A percentile compares a stretch with the other conserved stretches of the same genome.
Evolutionary conservation across 2,329 filamentous ascomycete genomes (phyloP).

Genomic region (Beauveria sp.): DNA sequence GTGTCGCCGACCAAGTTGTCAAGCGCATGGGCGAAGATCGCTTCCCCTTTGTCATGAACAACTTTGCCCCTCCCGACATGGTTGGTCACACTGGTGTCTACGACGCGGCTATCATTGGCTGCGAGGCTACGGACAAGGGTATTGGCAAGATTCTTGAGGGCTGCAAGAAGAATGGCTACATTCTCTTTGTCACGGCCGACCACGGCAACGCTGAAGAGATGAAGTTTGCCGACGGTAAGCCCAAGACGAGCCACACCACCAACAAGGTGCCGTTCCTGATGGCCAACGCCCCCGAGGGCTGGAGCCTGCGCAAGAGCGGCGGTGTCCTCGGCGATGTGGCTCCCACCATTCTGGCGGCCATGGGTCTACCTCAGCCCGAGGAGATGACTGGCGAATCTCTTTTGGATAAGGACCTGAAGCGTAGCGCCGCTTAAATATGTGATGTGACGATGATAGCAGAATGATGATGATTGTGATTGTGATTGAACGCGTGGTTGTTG

Average conservation of each 20-base stretch:
- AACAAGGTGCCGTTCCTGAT: slow-evolving; percentile 98
- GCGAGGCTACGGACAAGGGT: slow-evolving; percentile 81
- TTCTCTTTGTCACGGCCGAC: slow-evolving; percentile 92
- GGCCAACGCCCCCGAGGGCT: slow-evolving; percentile 89
- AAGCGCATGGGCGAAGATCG: slow-evolving; percentile 79
- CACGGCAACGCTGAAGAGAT: slow-evolving; percentile 99
- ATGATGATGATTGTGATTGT: slow-evolving; percentile 1
- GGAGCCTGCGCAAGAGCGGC: slow-evolving; percentile 72
- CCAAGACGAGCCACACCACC: slow-evolving; percentile 95
- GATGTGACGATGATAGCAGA: neutral
- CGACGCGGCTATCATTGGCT: slow-evolving; percentile 81
- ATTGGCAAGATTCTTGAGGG: slow-evolving; percentile 89
- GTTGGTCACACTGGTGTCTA: slow-evolving; percentile 98
- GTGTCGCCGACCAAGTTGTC: slow-evolving; percentile 79
- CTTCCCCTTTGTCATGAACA: slow-evolving; percentile 99
- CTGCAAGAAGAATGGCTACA: slow-evolving; percentile 88
- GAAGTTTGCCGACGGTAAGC: slow-evolving; percentile 90
- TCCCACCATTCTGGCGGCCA: slow-evolving; percentile 81
- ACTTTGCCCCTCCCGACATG: slow-evolving; percentile 99
- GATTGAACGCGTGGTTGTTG: neutral
- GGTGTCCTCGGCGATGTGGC: slow-evolving; percentile 97
- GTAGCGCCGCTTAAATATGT: slow-evolving; percentile 20
- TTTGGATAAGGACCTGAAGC: slow-evolving; percentile 60
- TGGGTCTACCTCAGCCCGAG: slow-evolving; percentile 83
- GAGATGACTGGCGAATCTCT: slow-evolving; percentile 88